Percentiles rank a stretch among this genome's conserved stretches.
These are phyloP conservation scores for Emmonsia crescens DNA, from an alignment of 2,329 filamentous ascomycete species.

Conservation along the genomic window DNA sequence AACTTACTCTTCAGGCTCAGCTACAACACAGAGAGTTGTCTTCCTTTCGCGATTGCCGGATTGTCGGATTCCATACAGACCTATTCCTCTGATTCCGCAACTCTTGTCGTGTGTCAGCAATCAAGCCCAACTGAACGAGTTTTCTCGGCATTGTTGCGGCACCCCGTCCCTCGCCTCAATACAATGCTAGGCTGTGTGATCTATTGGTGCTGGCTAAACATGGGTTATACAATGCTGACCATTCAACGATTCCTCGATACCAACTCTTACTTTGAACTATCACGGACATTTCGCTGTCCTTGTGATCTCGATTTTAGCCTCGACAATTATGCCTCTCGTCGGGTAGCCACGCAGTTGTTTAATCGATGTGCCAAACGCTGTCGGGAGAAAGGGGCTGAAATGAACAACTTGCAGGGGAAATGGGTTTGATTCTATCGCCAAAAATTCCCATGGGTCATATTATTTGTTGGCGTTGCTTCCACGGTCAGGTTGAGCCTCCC, in stretches of 20 bases:
- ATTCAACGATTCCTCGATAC: not conserved
- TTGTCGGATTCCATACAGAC: not conserved
- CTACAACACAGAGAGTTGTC: not conserved
- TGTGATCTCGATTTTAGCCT: constrained; percentile 4
- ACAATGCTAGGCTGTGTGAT: not conserved
- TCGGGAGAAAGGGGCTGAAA: not conserved
- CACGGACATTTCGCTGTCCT: not conserved
- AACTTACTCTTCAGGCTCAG: not conserved
- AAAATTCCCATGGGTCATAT: not conserved
- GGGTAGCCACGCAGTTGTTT: constrained; percentile 10
- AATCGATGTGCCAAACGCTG: not conserved
- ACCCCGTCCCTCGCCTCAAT: not conserved
- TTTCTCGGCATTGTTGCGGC: not conserved
- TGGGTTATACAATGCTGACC: not conserved
- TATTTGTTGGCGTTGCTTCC: not conserved
- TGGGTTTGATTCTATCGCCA: not conserved
- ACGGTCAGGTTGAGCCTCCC: not conserved
- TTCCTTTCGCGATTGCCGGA: not conserved
- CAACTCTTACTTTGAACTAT: not conserved
- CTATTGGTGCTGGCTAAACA: not conserved
- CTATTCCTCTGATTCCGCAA: not conserved
- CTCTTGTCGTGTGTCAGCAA: not conserved
- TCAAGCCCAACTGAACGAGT: not conserved
- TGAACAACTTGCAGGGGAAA: not conserved
- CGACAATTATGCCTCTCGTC: not conserved